Evolutionary conservation across 441 rosid genomes (phyloP).

Genomic region (Eutrema salsugineum): DNA sequence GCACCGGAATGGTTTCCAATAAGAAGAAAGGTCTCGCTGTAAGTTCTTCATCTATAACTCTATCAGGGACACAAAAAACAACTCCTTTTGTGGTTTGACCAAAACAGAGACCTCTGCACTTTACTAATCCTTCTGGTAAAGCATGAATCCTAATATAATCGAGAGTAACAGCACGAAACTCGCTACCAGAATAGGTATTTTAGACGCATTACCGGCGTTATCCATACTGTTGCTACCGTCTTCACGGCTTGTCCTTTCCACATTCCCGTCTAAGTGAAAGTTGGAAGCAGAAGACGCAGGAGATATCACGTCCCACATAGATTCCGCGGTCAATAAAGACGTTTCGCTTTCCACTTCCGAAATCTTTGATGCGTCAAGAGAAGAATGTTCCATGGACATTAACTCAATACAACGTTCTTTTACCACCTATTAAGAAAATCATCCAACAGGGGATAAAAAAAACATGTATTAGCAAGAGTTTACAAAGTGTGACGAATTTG

Average conservation of each 20-base stretch:
- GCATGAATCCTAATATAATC: conserved; percentile 47
- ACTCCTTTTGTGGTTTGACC: not conserved
- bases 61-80: not conserved
- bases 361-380: conserved; percentile 43
- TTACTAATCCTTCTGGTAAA: conserved; percentile 33
- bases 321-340: conserved; percentile 37
- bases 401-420: conserved; percentile 83
- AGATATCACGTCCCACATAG: conserved; percentile 66
- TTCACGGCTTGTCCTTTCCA: conserved; percentile 15
- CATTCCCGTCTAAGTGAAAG: conserved; percentile 27
- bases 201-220: conserved; percentile 15
- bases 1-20: not conserved
- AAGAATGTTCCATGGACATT: conserved; percentile 67
- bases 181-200: conserved; percentile 39
- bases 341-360: conserved; percentile 66
- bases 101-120: not conserved
- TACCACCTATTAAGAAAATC: conserved; percentile 42
- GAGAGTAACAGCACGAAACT: conserved; percentile 56
- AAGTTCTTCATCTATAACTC: not conserved
- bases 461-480: not conserved
- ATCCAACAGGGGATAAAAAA: not conserved
- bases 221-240: conserved; percentile 16
- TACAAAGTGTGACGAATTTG: not conserved
- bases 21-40: not conserved
- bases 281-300: conserved; percentile 26